Evolutionary conservation across 2,329 filamentous ascomycete species (phyloP).

Genomic region (Plenodomus lindquistii): DNA sequence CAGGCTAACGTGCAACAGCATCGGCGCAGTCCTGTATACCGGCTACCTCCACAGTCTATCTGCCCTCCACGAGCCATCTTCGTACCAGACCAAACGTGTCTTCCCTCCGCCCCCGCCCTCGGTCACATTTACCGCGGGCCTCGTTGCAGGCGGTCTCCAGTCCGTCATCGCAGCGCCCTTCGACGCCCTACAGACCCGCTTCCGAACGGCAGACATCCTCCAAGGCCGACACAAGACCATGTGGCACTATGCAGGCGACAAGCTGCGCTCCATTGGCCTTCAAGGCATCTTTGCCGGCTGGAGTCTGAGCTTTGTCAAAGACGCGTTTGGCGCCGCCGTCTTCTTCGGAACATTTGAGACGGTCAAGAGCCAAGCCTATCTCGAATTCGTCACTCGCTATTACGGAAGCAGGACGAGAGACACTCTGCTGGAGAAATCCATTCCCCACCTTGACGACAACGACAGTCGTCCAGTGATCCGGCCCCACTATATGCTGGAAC

Average conservation of each 20-base stretch:
- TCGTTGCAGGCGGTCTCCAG: slow-evolving; percentile 70
- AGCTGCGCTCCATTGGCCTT: slow-evolving; percentile 71
- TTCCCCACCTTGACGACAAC: slow-evolving; percentile 22
- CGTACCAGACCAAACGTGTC: slow-evolving; percentile 62
- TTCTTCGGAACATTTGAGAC: slow-evolving; percentile 80
- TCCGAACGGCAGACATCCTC: slow-evolving; percentile 66
- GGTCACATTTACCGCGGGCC: slow-evolving; percentile 70
- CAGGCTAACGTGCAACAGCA: slow-evolving; percentile 44
- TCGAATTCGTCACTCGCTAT: slow-evolving; percentile 70
- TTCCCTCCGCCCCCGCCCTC: slow-evolving; percentile 69
- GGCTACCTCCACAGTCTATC: slow-evolving; percentile 73
- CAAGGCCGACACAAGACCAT: slow-evolving; percentile 66
- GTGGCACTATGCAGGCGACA: slow-evolving; percentile 71
- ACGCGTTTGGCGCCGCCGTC: slow-evolving; percentile 68
- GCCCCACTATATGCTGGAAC: slow-evolving; percentile 76
- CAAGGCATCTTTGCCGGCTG: slow-evolving; percentile 76
- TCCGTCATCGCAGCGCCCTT: slow-evolving; percentile 73
- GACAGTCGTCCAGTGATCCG: slow-evolving; percentile 59
- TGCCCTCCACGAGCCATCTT: slow-evolving; percentile 67
- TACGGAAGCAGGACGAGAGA: slow-evolving; percentile 55
- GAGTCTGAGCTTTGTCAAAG: slow-evolving; percentile 69
- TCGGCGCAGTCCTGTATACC: slow-evolving; percentile 76
- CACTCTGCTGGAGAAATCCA: slow-evolving; percentile 26
- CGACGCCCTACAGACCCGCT: slow-evolving; percentile 75
- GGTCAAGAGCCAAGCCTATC: slow-evolving; percentile 74